Base-by-base conservation (phyloP, 2,329 filamentous ascomycete species). In the Spiromastix sp. region DNA sequence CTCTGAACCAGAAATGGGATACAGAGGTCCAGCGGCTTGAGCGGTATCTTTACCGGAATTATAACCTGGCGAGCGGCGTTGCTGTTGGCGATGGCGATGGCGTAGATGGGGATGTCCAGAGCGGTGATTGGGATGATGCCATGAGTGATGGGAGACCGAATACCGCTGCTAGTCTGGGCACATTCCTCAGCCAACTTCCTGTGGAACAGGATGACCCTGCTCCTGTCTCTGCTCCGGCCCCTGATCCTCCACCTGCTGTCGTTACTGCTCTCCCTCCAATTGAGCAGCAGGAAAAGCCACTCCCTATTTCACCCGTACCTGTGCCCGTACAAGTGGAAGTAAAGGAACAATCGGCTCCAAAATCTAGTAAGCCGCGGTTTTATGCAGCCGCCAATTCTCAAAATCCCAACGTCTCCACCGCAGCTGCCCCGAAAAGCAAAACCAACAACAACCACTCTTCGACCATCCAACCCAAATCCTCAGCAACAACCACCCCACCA, bases 1-100 rank as follows among this genome's bases (percentile, higher is more conserved):
- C 61, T 4, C 43, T 69, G 32, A 54, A 57, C 20, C 51, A 55
- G n/a, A 63, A 60, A 44, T 69, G 66, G 66, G 59, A 68, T 34
- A 39, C 43, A 3, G 63, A 68, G 45, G 52, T 63, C 3, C 48
- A 50, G 10, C 54, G 63, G 25, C 45, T 68, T 30, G 56, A 60
- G 29, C 52, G 58, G 17, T 68, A 67, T 42, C 51, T 69, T 7
- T 54, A 56, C 26, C 57, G 65, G 6, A 69, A 68, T 43, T 66
- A 64, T 44, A 61, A 61, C 27, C 30, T 60, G 7, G 51, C 54
- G 5, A 49, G 65, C 34, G 63, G 60, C 10, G n/a, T n/a, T n/a
- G n/a, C n/a, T n/a, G 28, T 26, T 5, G 7, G 19, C 15, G 37
- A 35, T 15, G 37, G 35, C n/a, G 24, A 13, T 25, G 24, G 30